phyloP scores from a whole-genome alignment of 352 stramenopile genomes.

The Phytophthora sp. region DNA sequence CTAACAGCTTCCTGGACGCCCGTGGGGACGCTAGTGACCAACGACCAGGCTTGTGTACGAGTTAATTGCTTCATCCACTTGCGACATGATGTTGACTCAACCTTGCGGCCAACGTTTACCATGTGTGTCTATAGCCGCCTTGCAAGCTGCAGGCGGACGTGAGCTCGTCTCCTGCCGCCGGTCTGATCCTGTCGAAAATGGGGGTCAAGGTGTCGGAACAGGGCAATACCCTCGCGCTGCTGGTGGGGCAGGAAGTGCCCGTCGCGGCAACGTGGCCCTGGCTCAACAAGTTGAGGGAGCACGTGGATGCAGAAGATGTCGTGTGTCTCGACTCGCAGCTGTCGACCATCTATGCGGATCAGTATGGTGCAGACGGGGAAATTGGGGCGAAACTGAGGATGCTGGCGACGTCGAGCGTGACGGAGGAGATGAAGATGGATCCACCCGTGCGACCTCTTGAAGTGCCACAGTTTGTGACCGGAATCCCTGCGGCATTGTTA shows the following conservation, averaged over 20 bases:
- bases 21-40: constrained; percentile 61
- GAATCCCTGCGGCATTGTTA: constrained; percentile 59
- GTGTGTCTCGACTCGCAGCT: constrained; percentile 71
- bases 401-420: constrained; percentile 47
- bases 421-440: constrained; percentile 34
- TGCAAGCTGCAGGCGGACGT: constrained; percentile 22
- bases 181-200: constrained; percentile 52
- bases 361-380: constrained; percentile 32
- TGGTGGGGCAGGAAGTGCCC: constrained; percentile 53
- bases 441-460: constrained; percentile 52
- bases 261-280: constrained; percentile 55
- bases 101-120: too few species aligned
- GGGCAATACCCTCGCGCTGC: constrained; percentile 46
- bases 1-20: constrained; percentile 49
- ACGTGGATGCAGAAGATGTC: constrained; percentile 51
- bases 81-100: neutral
- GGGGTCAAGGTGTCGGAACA: constrained; percentile 35
- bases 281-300: constrained; percentile 46
- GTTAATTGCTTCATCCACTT: neutral
- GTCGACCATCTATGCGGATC: constrained; percentile 58
- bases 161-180: neutral
- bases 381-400: constrained; percentile 48
- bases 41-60: constrained; percentile 56
- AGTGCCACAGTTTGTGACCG: constrained; percentile 61
- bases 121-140: constrained; percentile 30